Percentiles rank a stretch among this genome's conserved stretches.
Conservation (phyloP, 2,329 filamentous ascomycete genomes). For the Penicillium sp. region DNA sequence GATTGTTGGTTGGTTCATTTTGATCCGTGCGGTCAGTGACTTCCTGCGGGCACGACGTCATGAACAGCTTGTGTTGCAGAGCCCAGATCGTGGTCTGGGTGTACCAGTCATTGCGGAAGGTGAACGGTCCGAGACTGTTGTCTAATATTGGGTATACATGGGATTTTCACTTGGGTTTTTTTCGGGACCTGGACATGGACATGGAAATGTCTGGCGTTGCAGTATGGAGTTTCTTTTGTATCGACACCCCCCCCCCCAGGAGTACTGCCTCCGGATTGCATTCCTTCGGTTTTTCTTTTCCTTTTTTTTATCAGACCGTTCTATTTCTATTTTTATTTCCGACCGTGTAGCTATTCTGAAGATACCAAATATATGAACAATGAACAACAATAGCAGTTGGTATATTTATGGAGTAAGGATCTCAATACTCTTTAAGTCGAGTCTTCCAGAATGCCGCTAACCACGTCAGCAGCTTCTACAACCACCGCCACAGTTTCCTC, state of each 20-base stretch:
- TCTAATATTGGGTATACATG: slow-evolving; percentile 49
- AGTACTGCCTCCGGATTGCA: slow-evolving; percentile 15
- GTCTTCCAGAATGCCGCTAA: background rate
- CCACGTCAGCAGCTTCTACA: background rate
- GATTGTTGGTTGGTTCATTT: slow-evolving; percentile 97
- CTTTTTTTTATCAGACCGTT: slow-evolving; percentile 6
- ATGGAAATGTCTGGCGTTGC: slow-evolving; percentile 10
- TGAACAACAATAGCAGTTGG: background rate
- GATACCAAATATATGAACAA: slow-evolving; percentile 25
- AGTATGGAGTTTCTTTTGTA: slow-evolving; percentile 13
- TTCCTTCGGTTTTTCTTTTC: slow-evolving; percentile 8
- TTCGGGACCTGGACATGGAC: slow-evolving; percentile 8
- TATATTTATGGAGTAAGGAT: background rate
- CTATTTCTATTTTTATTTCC: slow-evolving; percentile 10
- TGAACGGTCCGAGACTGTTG: slow-evolving; percentile 74
- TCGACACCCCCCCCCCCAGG: slow-evolving; percentile 20
- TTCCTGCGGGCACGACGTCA: slow-evolving; percentile 85
- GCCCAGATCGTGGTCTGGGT: slow-evolving; percentile 81
- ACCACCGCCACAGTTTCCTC: background rate
- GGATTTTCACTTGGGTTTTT: slow-evolving; percentile 15
- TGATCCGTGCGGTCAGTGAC: slow-evolving; percentile 90
- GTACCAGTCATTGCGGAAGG: slow-evolving; percentile 84
- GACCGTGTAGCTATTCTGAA: slow-evolving; percentile 23
- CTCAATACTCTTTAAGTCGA: background rate
- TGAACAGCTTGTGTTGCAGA: slow-evolving; percentile 89